phyloP scores from a whole-genome alignment of 208 protist genomes.

The Naegleria lovaniensis region DNA sequence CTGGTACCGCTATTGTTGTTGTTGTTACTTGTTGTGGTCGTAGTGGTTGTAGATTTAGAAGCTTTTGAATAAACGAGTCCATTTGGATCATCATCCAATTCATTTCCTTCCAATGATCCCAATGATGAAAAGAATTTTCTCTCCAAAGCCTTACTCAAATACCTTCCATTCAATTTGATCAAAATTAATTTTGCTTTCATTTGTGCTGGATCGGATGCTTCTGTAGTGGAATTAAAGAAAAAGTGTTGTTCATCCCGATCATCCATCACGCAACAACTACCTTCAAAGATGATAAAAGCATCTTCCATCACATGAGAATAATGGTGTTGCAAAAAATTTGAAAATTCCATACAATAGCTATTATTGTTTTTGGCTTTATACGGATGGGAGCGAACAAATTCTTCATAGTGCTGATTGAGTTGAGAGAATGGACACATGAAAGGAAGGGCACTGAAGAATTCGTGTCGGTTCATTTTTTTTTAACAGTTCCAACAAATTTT shows the following conservation, averaged over 20 bases:
- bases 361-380: neutral
- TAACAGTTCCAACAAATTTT: neutral
- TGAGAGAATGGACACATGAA: neutral
- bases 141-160: neutral
- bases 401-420: neutral
- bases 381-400: neutral
- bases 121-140: neutral
- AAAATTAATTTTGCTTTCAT: neutral
- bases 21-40: neutral
- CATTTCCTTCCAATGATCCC: neutral
- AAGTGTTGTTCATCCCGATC: neutral
- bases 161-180: neutral
- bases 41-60: neutral
- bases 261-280: neutral
- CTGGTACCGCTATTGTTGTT: too few relatives aligned
- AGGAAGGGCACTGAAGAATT: neutral
- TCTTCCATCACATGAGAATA: neutral
- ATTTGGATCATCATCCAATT: neutral
- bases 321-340: neutral
- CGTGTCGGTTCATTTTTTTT: neutral
- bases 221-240: neutral
- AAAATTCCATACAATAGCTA: neutral
- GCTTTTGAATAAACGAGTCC: neutral
- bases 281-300: neutral
- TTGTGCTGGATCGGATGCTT: neutral